phyloP scores from a whole-genome alignment of 768 basidiomycete species.

The Xanthoconium stramineum region DNA sequence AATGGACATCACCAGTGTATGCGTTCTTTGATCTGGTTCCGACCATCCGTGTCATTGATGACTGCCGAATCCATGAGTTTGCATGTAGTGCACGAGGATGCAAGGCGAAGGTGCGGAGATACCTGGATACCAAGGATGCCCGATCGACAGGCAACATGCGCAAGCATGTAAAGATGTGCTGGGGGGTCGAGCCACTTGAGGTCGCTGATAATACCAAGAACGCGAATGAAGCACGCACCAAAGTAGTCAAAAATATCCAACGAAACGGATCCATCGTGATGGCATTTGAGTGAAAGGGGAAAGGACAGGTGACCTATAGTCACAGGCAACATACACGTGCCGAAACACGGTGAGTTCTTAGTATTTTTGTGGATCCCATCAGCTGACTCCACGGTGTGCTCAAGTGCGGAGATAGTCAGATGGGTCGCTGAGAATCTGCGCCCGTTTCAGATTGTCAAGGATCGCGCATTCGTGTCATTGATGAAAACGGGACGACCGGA shows the following conservation, averaged over 20 bases:
- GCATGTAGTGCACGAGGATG: background rate
- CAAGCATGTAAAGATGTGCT: background rate
- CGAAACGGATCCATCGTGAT: background rate
- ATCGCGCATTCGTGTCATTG: too few species aligned
- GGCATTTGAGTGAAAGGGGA: background rate
- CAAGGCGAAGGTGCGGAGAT: background rate
- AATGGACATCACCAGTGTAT: background rate
- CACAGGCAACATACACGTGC: too few species aligned
- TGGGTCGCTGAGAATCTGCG: too few species aligned
- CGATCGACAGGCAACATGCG: background rate
- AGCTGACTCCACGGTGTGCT: too few species aligned
- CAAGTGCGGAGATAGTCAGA: too few species aligned
- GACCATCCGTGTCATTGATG: background rate
- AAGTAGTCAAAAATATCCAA: background rate
- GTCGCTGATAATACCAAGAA: background rate
- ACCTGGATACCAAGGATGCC: background rate
- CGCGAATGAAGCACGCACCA: background rate
- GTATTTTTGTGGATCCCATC: too few species aligned
- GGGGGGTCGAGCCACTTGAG: background rate
- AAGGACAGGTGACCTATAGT: too few species aligned
- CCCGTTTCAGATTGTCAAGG: too few species aligned
- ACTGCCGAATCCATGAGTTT: background rate
- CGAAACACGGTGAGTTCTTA: too few species aligned
- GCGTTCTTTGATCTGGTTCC: background rate
- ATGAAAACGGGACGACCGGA: too few species aligned